Base-by-base conservation (phyloP, 768 basidiomycete genomes). In the Naganishia friedmannii region DNA sequence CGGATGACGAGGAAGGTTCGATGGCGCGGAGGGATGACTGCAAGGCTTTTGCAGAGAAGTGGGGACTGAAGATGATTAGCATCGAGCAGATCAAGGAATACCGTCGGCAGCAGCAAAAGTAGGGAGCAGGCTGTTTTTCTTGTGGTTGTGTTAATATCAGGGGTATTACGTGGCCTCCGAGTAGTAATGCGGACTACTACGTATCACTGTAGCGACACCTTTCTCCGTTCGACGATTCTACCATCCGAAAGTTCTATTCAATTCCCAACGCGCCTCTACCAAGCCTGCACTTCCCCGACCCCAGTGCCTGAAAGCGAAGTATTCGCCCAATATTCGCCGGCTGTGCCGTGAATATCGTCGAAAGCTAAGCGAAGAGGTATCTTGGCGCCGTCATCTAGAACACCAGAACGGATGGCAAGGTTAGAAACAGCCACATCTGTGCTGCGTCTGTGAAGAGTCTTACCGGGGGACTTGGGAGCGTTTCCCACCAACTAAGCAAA, bases 21-120 rank as follows among this genome's bases (percentile, higher is more conserved):
- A 99, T 99, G 96, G 91, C 93, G n/a, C 84, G 94, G 21, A 83
- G 93, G 42, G 94, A 98, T 76, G 94, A 93, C 75, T 95, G 94
- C 77, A 86, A 92, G 72, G 85, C 87, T 45, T 98, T 99, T 77
- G 94, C 96, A 13, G 88, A 92, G 81, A 83, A 85, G 28, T 93
- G 90, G 89, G 90, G 92, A 10, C 77, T 98, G 67, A 93, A 90
- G 78, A 91, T 96, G 88, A 92, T 99, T 77, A 94, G 90, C 70
- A 90, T 99, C 7, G 93, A 93, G 74, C 83, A 82, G 74, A 74
- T 85, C 70, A 81, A 77, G 32, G 72, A 78, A 54, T 84, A 80
- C 67, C 73, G 83, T 19, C 51, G 68, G 58, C 45, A 60, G 57
- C 32, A 53, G 57, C n/a, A 60, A 45, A 23, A 32, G 46, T 54